Conservation (phyloP, 257 asterid genomes). For the Primulina eburnea region DNA sequence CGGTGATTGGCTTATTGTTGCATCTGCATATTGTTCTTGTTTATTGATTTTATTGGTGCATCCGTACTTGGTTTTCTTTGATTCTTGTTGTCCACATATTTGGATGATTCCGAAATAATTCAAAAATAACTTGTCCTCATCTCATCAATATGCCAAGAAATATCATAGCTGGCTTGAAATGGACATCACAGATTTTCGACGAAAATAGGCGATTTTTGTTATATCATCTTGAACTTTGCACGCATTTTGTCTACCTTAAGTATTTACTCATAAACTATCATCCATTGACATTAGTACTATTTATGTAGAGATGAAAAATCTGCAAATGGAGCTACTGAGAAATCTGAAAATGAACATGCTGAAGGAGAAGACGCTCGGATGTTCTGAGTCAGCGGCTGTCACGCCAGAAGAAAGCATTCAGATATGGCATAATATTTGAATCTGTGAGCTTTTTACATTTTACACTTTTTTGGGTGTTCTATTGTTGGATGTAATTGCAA, state of each 20-base stretch:
- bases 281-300: conserved; percentile 6
- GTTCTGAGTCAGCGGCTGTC: neutral
- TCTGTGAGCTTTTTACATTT: neutral
- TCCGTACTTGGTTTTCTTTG: neutral
- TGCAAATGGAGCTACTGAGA: conserved; percentile 26
- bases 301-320: conserved; percentile 27
- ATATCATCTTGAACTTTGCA: neutral
- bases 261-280: neutral
- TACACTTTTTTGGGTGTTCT: neutral
- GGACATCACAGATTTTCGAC: neutral
- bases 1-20: neutral
- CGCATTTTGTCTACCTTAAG: neutral
- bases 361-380: neutral
- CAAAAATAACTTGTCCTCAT: neutral
- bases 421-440: neutral
- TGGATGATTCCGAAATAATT: too few relatives aligned
- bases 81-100: neutral
- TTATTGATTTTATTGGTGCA: neutral
- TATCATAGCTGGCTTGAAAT: neutral
- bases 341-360: neutral
- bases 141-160: neutral
- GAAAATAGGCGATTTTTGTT: neutral
- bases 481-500: neutral
- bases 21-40: neutral
- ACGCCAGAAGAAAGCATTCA: neutral